Conservation (phyloP, 495 filamentous ascomycete species). For the Trichoderma erinaceum region DNA sequence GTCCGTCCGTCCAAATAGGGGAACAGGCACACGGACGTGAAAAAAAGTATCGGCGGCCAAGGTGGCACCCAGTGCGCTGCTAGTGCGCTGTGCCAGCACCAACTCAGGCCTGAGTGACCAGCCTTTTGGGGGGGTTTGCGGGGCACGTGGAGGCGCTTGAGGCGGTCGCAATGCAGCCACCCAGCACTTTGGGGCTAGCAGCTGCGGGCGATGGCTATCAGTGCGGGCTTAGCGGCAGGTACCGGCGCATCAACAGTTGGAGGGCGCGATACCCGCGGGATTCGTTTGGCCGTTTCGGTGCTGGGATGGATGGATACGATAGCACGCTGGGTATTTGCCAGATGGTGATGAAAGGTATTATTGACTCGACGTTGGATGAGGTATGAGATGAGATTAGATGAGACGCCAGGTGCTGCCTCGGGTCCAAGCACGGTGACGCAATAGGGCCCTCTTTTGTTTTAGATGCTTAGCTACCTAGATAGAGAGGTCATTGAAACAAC, state of each 20-base stretch:
- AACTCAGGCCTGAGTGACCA: not conserved
- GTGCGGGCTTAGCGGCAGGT: constrained; percentile 8
- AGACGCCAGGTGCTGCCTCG: not conserved
- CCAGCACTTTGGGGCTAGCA: not conserved
- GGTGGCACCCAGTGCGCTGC: not conserved
- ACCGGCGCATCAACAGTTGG: not conserved
- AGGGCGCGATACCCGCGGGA: not conserved
- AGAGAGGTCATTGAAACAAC: not conserved
- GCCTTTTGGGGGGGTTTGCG: not conserved
- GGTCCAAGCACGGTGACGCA: not conserved
- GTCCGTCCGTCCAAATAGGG: constrained; percentile 1
- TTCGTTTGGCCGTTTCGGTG: no score
- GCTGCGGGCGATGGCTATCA: not conserved
- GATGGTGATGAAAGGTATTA: not conserved
- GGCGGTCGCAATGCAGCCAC: not conserved
- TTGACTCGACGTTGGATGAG: not conserved
- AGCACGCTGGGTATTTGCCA: no score
- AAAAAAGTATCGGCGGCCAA: not conserved
- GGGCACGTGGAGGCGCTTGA: constrained; percentile 6
- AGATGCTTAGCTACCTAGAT: not conserved
- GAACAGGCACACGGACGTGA: constrained; percentile 1
- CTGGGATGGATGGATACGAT: not conserved
- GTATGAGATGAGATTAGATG: not conserved
- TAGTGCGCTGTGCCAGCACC: not conserved
- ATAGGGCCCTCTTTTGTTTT: not conserved